Base-by-base conservation (phyloP, 345 rosid species). In the Moringa oleifera region DNA sequence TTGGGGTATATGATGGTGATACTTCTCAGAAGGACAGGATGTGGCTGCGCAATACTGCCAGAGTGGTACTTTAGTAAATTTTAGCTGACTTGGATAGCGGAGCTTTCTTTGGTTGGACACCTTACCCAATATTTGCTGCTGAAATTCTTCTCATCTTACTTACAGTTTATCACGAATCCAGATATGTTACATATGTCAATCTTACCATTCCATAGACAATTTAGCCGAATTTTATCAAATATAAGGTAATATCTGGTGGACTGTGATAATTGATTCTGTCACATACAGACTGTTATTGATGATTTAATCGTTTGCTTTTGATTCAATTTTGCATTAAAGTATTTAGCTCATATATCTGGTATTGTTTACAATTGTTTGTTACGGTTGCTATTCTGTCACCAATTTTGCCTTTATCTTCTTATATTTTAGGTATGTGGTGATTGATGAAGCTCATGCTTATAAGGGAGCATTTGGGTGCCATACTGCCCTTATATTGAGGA, bases 381-480 rank as follows among this genome's bases (percentile, higher is more conserved):
- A 41, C 17, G 16, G 6, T 63, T 18, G 16, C 58, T 37, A 23
- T 62, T 20, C 41, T 55, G 33, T 64, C 24, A 33, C 11, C 9
- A 46, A 67, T 18, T 55, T 67, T 66, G 6, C 45, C 54, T 71
- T 23, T 45, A 31, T 61, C 33, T 58, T 66, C 47, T 55, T 55
- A 28, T 41, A 41, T 37, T 37, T 62, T 71, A 93, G 98, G 81
- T 93, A 76, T 74, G 74, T 93, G 64, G 89, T 93, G 68, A 78
- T 90, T 70, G 98, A 93, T 80, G 97, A 93, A 83, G 91, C 97
- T 75, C 98, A 93, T 83, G 69, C 78, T 67, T 93, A 93, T 69
- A 90, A 85, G 71, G 98, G 98, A 74, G 92, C 98, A 73, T 90
- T 93, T 73, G 98, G 98, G 65, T 93, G 96, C 64, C 98, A 93